These are phyloP conservation scores for Rhytidhysteron rufulum DNA, from an alignment of 2,329 filamentous ascomycete species.

Conservation along the genomic window DNA sequence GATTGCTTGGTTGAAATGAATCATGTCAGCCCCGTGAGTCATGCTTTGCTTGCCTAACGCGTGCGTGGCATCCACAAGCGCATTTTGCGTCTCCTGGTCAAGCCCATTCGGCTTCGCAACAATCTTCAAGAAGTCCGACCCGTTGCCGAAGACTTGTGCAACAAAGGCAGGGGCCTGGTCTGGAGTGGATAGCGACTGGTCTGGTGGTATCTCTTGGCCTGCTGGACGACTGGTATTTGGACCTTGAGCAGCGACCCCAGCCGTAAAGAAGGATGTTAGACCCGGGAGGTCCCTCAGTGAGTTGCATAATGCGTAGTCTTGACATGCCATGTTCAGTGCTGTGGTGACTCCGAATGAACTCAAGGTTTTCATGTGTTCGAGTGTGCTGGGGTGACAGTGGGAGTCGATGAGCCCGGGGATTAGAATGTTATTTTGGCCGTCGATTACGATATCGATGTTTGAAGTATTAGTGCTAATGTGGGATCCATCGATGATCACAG, in stretches of 20 bases:
- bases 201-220: not conserved
- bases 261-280: not conserved
- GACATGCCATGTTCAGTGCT: slow-evolving; percentile 4
- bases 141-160: not conserved
- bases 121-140: slow-evolving; percentile 9
- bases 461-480: slow-evolving; percentile 1
- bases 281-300: slow-evolving; percentile 1
- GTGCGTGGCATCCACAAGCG: not conserved
- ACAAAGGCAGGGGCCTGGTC: not conserved
- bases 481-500: slow-evolving; percentile 8
- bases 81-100: not conserved
- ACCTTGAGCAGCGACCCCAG: slow-evolving; percentile 1
- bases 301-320: slow-evolving; percentile 1
- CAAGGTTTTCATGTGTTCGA: slow-evolving; percentile 9
- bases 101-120: slow-evolving; percentile 4
- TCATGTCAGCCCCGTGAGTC: not conserved
- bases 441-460: slow-evolving; percentile 6
- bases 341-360: slow-evolving; percentile 18
- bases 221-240: slow-evolving; percentile 2
- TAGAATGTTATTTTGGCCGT: slow-evolving; percentile 12
- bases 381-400: slow-evolving; percentile 12
- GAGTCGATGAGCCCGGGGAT: slow-evolving; percentile 21
- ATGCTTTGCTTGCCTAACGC: not conserved
- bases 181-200: not conserved
- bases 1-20: not conserved